Percentiles rank a stretch among this genome's conserved stretches.
Evolutionary conservation across 148 eudicot species (phyloP).

Genomic region (Camellia sinensis): DNA sequence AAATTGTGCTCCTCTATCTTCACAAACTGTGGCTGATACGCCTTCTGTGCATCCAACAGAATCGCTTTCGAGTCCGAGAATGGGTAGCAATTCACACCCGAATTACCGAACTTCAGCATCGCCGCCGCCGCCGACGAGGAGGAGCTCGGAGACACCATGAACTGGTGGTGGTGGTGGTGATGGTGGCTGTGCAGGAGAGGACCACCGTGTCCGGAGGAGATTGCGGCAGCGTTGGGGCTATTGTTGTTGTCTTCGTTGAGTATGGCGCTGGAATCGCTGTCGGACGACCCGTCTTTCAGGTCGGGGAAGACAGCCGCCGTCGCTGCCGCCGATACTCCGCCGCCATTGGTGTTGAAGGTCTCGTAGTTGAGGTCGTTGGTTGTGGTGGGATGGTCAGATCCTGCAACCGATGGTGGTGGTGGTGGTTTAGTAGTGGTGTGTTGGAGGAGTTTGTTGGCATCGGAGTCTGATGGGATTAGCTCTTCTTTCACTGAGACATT

Average conservation of each 20-base stretch:
- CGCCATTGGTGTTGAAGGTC: slow-evolving; percentile 17
- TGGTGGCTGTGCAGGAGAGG: slow-evolving; percentile 12
- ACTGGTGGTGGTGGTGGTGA: slow-evolving; percentile 27
- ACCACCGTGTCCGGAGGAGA: slow-evolving; percentile 26
- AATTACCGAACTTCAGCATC: too few relatives aligned
- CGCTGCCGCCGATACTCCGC: neutral
- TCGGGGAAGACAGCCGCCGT: slow-evolving; percentile 24
- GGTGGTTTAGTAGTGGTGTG: slow-evolving; percentile 10
- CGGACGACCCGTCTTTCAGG: slow-evolving; percentile 67
- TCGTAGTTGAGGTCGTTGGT: slow-evolving; percentile 23
- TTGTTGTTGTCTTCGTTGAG: slow-evolving; percentile 61
- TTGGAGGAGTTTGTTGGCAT: slow-evolving; percentile 19
- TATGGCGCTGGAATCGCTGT: slow-evolving; percentile 87
- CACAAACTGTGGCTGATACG: slow-evolving; percentile 66
- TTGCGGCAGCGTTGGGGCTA: slow-evolving; percentile 40
- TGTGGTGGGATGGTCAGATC: slow-evolving; percentile 17
- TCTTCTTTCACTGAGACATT: slow-evolving; percentile 43
- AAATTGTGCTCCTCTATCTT: slow-evolving; percentile 88
- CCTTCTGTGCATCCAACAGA: slow-evolving; percentile 28
- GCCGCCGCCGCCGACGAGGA: slow-evolving; percentile 17
- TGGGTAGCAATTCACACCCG: slow-evolving; percentile 22
- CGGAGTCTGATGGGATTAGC: slow-evolving; percentile 33
- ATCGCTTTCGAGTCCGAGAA: slow-evolving; percentile 35
- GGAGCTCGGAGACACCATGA: slow-evolving; percentile 27
- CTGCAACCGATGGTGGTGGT: slow-evolving; percentile 22